phyloP scores from a whole-genome alignment of 2,329 filamentous ascomycete genomes.

The Exserohilum rostratum region DNA sequence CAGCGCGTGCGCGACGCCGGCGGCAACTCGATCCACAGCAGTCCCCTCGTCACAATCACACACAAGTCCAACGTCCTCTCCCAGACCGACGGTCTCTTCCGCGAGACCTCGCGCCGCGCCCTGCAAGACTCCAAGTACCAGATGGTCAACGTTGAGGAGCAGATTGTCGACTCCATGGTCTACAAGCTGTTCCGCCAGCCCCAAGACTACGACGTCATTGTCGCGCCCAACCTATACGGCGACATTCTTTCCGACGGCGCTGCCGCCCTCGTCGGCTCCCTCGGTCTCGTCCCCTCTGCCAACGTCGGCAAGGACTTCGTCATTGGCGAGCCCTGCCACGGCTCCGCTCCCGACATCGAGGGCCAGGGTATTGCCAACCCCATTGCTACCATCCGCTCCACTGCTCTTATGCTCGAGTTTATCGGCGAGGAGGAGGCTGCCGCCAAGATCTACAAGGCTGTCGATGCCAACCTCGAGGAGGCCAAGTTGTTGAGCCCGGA shows the following conservation, averaged over 20 bases:
- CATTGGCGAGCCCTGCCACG: slow-evolving; percentile 98
- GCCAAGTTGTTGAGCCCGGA: slow-evolving; percentile 85
- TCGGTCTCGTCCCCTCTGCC: slow-evolving; percentile 91
- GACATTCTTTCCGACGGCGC: slow-evolving; percentile 96
- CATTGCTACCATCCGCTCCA: slow-evolving; percentile 89
- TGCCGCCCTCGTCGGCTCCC: slow-evolving; percentile 86
- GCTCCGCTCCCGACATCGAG: slow-evolving; percentile 93
- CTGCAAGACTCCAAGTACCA: slow-evolving; percentile 70
- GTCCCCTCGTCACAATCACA: slow-evolving; percentile 88
- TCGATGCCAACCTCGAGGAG: slow-evolving; percentile 87
- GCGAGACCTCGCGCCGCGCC: slow-evolving; percentile 75
- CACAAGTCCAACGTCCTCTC: slow-evolving; percentile 98
- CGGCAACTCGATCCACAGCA: slow-evolving; percentile 66
- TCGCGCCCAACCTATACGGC: slow-evolving; percentile 96
- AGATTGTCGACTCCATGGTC: slow-evolving; percentile 99
- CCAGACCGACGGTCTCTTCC: slow-evolving; percentile 96
- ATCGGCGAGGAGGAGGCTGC: slow-evolving; percentile 85
- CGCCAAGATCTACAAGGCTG: slow-evolving; percentile 86
- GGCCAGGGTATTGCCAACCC: slow-evolving; percentile 93
- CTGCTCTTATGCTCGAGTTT: slow-evolving; percentile 96
- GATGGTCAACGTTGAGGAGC: slow-evolving; percentile 78
- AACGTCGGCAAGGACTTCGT: slow-evolving; percentile 95
- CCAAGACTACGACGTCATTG: slow-evolving; percentile 93
- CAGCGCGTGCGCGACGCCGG: slow-evolving; percentile 74
- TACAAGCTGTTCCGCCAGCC: slow-evolving; percentile 99